Percentiles rank a stretch among this genome's conserved stretches.
phyloP scores from a whole-genome alignment of 495 filamentous ascomycete species.

The Hamigera avellanea region DNA sequence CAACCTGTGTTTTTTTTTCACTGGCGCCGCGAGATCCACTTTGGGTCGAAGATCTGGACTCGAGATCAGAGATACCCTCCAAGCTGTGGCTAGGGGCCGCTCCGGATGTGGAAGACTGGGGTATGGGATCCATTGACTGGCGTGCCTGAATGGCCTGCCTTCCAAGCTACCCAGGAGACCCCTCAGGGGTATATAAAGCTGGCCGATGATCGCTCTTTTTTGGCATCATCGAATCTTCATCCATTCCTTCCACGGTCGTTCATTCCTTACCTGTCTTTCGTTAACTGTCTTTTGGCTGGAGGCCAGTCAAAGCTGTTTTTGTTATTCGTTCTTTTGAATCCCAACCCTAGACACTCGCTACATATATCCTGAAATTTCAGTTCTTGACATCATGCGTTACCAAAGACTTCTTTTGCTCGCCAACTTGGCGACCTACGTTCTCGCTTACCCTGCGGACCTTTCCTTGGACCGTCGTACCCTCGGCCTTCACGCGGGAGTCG shows the following conservation, averaged over 20 bases:
- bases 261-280: conserved; percentile 10
- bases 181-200: conserved; percentile 34
- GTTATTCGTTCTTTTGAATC: conserved; percentile 16
- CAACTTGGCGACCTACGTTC: conserved; percentile 24
- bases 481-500: conserved; percentile 5
- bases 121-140: conserved; percentile 8
- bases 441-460: conserved; percentile 21
- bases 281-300: conserved; percentile 2
- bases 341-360: conserved; percentile 15
- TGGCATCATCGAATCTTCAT: conserved; percentile 1
- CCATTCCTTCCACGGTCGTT: conserved; percentile 12
- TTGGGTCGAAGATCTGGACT: conserved; percentile 1
- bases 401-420: conserved; percentile 24
- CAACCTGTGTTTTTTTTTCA: background rate
- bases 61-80: background rate
- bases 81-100: background rate
- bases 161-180: background rate
- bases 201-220: conserved; percentile 13
- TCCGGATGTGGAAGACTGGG: conserved; percentile 4
- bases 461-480: conserved; percentile 21
- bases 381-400: conserved; percentile 29
- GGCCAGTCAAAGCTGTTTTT: conserved; percentile 2
- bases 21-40: background rate
- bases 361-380: conserved; percentile 1
- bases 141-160: background rate